These are phyloP conservation scores for Dendrocalamus sinicus DNA, from an alignment of 176 grass and related monocot species.

Conservation along the genomic window DNA sequence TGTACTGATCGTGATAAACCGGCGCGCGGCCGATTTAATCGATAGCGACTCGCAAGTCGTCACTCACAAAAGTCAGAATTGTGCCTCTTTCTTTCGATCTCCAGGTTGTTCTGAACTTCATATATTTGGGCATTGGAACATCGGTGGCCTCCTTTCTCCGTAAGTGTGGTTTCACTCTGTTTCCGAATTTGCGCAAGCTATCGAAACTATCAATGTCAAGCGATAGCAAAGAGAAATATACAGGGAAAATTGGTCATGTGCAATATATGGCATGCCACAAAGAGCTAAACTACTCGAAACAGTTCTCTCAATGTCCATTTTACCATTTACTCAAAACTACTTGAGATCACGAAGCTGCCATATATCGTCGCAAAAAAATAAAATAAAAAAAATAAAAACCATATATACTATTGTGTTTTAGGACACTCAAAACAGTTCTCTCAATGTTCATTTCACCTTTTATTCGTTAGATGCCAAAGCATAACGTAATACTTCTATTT, in stretches of 20 bases:
- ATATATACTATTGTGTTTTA: background rate
- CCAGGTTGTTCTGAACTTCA: conserved; percentile 62
- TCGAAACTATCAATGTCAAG: background rate
- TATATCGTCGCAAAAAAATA: background rate
- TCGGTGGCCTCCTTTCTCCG: conserved; percentile 58
- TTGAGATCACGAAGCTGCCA: background rate
- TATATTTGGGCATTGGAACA: conserved; percentile 64
- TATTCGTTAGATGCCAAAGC: background rate
- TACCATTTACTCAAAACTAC: background rate
- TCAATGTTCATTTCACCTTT: background rate
- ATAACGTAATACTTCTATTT: background rate
- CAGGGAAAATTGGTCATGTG: background rate
- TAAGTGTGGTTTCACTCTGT: conserved; percentile 47
- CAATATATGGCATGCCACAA: background rate
- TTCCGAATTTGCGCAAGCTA: background rate
- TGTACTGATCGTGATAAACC: background rate
- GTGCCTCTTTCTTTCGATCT: conserved; percentile 21
- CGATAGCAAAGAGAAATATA: background rate
- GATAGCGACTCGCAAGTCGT: background rate
- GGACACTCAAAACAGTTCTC: background rate
- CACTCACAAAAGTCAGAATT: background rate
- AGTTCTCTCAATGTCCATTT: background rate
- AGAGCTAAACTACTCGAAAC: background rate
- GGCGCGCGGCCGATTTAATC: background rate
- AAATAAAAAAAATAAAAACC: background rate